Base-by-base conservation (phyloP, 257 asterid species). In the Anisodus acutangulus region DNA sequence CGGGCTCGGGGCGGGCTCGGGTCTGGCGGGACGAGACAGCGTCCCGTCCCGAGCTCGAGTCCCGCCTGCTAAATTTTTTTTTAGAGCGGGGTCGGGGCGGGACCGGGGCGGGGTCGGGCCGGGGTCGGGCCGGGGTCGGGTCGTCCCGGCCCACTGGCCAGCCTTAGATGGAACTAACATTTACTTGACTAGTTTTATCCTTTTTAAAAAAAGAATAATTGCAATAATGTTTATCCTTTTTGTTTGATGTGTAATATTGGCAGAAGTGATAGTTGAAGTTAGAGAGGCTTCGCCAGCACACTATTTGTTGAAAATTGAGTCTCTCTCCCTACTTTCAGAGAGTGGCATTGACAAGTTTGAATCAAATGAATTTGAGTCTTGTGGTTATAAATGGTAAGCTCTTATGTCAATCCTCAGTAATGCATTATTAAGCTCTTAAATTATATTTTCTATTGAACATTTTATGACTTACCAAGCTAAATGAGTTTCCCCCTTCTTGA, bases 261-360 rank as follows among this genome's bases (percentile, higher is more conserved):
- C 85, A 82, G 83, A 57, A 37, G 54, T 67, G 10, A 67, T 1
- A 13, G 3, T 31, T 47, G 74, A 67, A 67, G 8, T 17, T 49
- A 49, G 54, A 49, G 54, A 0, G 54, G 54, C 11, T 49, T 49
- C 54, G 0, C 54, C 54, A 49, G 15, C 49, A 5, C 74, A 67
- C 47, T 31, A 67, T 67, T 67, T 39, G 16, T 67, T 67, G 74
- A 67, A 67, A 67, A 13, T 67, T 35, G 74, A 67, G 74, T 67
- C 74, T 5, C 31, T 66, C 74, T 66, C 74, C 0, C 19, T 66
- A 66, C 47, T 35, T 3, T 67, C 47, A 3, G 54, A 31, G 74
- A 67, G 47, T 67, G 74, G 49, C 74, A 31, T 35, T 13, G 47
- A 67, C 4, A 35, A 67, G 74, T 31, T 67, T 35, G 74, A 67